phyloP scores from a whole-genome alignment of 257 asterid genomes.

The Asclepias syriaca region DNA sequence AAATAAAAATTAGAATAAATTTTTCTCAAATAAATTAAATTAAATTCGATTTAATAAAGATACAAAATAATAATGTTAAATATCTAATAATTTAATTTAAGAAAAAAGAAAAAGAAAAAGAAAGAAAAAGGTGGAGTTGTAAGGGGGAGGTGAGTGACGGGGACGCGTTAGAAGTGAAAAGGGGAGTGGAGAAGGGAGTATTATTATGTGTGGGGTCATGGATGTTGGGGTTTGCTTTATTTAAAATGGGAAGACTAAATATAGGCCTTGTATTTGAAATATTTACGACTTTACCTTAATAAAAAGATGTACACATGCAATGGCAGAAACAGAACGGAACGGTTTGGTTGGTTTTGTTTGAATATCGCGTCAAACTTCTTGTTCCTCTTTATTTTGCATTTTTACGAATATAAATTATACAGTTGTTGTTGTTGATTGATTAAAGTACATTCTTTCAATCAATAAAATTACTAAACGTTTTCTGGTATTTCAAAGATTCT shows the following conservation, averaged over 20 bases:
- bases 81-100: too few relatives aligned
- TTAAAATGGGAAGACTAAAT: neutral
- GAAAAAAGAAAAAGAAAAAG: too few relatives aligned
- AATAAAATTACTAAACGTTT: too few relatives aligned
- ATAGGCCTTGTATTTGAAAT: neutral
- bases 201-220: slow-evolving; percentile 2
- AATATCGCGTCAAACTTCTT: neutral
- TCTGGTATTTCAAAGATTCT: too few relatives aligned
- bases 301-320: neutral
- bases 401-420: too few relatives aligned
- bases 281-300: neutral
- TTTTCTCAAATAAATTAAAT: too few relatives aligned
- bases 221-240: neutral
- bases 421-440: too few relatives aligned
- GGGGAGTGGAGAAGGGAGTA: neutral
- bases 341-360: neutral
- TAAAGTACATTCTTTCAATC: too few relatives aligned
- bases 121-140: neutral
- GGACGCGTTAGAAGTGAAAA: neutral
- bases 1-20: too few relatives aligned
- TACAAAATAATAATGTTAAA: too few relatives aligned
- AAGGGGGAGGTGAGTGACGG: neutral
- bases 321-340: neutral
- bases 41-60: too few relatives aligned
- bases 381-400: too few relatives aligned